Percentiles rank a stretch among this genome's conserved stretches.
Evolutionary conservation across 768 basidiomycete species (phyloP).

Genomic region (Pulveroboletus sp.): DNA sequence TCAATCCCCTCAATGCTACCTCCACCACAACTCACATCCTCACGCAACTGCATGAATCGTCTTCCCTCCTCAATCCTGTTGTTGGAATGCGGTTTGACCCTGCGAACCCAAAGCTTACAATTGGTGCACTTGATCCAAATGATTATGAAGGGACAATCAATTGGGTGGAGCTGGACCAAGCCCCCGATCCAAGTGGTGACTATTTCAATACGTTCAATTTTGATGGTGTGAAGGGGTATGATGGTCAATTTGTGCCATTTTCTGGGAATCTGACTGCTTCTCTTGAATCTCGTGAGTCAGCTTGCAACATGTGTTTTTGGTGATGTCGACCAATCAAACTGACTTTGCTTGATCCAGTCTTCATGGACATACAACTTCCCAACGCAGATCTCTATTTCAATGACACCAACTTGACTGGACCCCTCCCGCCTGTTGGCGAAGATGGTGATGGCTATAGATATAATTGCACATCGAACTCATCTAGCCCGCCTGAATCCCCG

Average conservation of each 20-base stretch:
- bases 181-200: no score
- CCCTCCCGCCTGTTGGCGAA: constrained; percentile 19
- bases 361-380: constrained; percentile 16
- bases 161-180: no score
- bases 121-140: constrained; percentile 29
- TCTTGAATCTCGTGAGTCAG: constrained; percentile 23
- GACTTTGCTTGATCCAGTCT: constrained; percentile 9
- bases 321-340: no score
- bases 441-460: constrained; percentile 12
- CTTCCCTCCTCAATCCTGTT: constrained; percentile 29
- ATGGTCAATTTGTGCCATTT: constrained; percentile 24
- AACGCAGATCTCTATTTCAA: constrained; percentile 15
- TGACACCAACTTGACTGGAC: constrained; percentile 17
- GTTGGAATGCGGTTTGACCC: constrained; percentile 29
- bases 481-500: constrained; percentile 8
- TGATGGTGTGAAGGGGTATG: constrained; percentile 30
- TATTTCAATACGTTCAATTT: constrained; percentile 20
- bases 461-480: constrained; percentile 10
- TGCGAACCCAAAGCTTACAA: constrained; percentile 21
- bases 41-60: constrained; percentile 17
- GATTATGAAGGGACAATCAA: constrained; percentile 31
- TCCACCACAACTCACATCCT: constrained; percentile 9
- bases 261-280: constrained; percentile 12
- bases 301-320: no score
- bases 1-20: constrained; percentile 20